A percentile compares a stretch with the other conserved stretches of the same genome.
These are phyloP conservation scores for Saccharum spontaneum DNA, from an alignment of 176 grass and related monocot species.

Conservation along the genomic window DNA sequence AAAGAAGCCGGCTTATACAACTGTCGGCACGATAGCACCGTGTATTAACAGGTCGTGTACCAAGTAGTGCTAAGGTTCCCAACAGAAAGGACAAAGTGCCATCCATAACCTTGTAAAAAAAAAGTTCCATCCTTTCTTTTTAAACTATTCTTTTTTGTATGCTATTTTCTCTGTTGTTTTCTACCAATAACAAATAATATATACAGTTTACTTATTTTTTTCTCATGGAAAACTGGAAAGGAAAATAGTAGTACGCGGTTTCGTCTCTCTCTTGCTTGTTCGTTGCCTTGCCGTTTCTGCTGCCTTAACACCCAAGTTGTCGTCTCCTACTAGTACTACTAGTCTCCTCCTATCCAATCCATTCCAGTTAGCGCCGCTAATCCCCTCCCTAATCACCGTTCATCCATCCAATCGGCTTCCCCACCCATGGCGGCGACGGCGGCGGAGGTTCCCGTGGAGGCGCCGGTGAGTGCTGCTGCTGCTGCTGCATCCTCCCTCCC, in stretches of 20 bases:
- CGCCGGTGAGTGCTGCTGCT: conserved; percentile 33
- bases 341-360: background rate
- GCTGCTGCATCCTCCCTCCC: background rate
- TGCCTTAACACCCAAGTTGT: background rate
- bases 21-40: too few species aligned
- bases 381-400: background rate
- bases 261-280: background rate
- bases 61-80: too few species aligned
- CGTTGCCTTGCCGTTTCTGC: background rate
- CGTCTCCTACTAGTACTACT: background rate
- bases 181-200: background rate
- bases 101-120: too few species aligned
- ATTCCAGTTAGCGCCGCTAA: background rate
- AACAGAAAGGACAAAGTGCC: too few species aligned
- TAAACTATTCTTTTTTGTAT: too few species aligned
- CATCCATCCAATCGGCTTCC: background rate
- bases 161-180: background rate
- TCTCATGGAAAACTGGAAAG: background rate
- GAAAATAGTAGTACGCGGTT: background rate
- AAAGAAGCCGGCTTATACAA: too few species aligned
- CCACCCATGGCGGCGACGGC: conserved; percentile 14
- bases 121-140: too few species aligned
- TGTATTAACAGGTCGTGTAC: too few species aligned
- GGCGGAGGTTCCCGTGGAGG: conserved; percentile 28
- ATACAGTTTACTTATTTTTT: background rate